Evolutionary conservation across 345 rosid species (phyloP).

Genomic region (Salix arbutifolia): DNA sequence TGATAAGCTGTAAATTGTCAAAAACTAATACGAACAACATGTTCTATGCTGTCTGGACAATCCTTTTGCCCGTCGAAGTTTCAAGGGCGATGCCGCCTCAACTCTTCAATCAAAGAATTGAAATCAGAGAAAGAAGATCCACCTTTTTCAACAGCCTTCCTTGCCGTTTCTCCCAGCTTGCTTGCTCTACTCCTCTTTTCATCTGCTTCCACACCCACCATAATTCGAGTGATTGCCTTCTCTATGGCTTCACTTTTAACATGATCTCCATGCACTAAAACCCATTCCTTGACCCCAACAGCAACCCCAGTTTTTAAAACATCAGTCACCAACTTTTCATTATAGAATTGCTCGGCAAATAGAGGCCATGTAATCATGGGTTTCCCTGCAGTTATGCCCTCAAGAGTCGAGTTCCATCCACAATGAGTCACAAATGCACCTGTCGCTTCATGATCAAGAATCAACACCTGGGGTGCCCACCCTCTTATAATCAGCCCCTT

Average conservation of each 20-base stretch:
- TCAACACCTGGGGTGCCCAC: slow-evolving; percentile 39
- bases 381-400: slow-evolving; percentile 28
- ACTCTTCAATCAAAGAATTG: slow-evolving; percentile 15
- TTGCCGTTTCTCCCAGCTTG: slow-evolving; percentile 22
- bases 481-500: slow-evolving; percentile 22
- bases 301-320: slow-evolving; percentile 25
- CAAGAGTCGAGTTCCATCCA: slow-evolving; percentile 40
- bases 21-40: not conserved
- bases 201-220: slow-evolving; percentile 14
- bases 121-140: slow-evolving; percentile 32
- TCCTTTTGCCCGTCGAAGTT: not conserved
- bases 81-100: not conserved
- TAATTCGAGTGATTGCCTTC: slow-evolving; percentile 25
- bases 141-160: slow-evolving; percentile 28
- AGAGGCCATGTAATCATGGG: slow-evolving; percentile 47
- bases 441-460: slow-evolving; percentile 34
- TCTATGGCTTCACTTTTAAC: slow-evolving; percentile 21
- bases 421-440: slow-evolving; percentile 43
- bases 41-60: not conserved
- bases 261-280: slow-evolving; percentile 3
- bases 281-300: slow-evolving; percentile 23
- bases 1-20: not conserved
- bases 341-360: slow-evolving; percentile 34
- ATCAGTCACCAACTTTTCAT: slow-evolving; percentile 30
- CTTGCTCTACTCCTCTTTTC: slow-evolving; percentile 13